Base-by-base conservation (phyloP, 2,329 filamentous ascomycete genomes). In the Penicillium hordei region DNA sequence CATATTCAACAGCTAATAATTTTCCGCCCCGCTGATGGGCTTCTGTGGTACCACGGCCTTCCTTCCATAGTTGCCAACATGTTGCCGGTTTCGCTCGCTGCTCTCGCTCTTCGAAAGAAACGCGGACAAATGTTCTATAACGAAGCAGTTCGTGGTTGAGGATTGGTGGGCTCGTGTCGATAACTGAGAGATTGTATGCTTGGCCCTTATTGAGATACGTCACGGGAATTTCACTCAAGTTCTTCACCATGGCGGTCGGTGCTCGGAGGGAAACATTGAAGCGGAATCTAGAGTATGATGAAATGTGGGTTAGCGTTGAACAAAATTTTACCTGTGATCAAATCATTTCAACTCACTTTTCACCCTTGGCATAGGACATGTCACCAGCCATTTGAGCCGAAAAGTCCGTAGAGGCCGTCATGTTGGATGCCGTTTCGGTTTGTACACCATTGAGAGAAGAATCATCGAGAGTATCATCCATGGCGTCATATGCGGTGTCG, bases 131-230 rank as follows among this genome's bases (percentile, higher is more conserved):
- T 0, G 93, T 97, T 54, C 94, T 86, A 72, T 97, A 97, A 64
- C 84, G 89, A 15, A 88, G 80, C 9, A 86, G 87, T 5, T 83
- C 83, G 0, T 79, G 73, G 34, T 83, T 78, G 2, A 85, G 82
- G 5, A 87, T 76, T 1, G 82, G 79, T 1, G 89, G 84, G 6
- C 82, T 80, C 0, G 89, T 94, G 70, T 99, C 94, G 46, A 89
- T 81, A 29, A 99, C 84, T 2, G 90, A 89, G 19, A 99, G 80
- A 0, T 90, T 90, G 73, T 99, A 99, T 17, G 92, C 91, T 72
- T 97, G 93, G 25, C 93, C 93, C 76, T 97, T 97, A 79, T 99
- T 99, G 19, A 99, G 83, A 72, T 99, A 99, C 0, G 93, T 97
- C n/a, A 97, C 86, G 0, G 94, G 94, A 25, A 97, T 95, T 73